A percentile compares a stretch with the other conserved stretches of the same genome.
Evolutionary conservation across 2,329 filamentous ascomycete genomes (phyloP).

Genomic region (Alternaria atra): DNA sequence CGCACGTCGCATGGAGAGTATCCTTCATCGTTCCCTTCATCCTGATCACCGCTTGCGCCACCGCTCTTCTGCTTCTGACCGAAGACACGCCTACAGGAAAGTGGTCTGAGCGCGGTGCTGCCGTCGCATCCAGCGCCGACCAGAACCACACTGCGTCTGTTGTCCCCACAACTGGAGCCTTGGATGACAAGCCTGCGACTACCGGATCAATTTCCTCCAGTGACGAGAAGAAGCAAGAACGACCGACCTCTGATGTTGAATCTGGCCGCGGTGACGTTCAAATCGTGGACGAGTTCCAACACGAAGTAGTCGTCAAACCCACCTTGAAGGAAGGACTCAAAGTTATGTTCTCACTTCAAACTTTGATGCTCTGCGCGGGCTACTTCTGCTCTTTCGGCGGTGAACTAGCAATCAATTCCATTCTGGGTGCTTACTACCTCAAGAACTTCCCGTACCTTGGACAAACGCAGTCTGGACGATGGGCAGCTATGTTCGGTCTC

Average conservation of each 20-base stretch:
- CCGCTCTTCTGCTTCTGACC: conserved; percentile 76
- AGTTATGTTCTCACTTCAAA: conserved; percentile 69
- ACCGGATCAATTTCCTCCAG: conserved; percentile 50
- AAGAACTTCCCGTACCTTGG: conserved; percentile 64
- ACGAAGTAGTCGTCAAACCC: conserved; percentile 71
- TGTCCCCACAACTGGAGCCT: conserved; percentile 60
- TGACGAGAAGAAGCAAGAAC: conserved; percentile 48
- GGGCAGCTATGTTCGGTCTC: conserved; percentile 79
- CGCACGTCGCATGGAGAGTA: conserved; percentile 81
- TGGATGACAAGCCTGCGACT: conserved; percentile 54
- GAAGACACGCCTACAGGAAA: conserved; percentile 84
- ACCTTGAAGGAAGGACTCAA: conserved; percentile 66
- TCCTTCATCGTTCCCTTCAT: conserved; percentile 86
- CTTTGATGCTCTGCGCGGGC: conserved; percentile 60
- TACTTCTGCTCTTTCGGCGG: conserved; percentile 70
- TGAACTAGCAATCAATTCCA: conserved; percentile 68
- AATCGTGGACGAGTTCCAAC: conserved; percentile 64
- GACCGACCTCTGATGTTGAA: conserved; percentile 52
- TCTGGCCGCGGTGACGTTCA: conserved; percentile 60
- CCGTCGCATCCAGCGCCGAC: conserved; percentile 62
- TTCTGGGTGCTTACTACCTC: conserved; percentile 67
- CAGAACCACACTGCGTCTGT: conserved; percentile 60
- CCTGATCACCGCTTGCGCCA: conserved; percentile 71
- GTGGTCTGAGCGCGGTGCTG: conserved; percentile 76
- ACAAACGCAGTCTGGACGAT: conserved; percentile 65